Evolutionary conservation across 495 filamentous ascomycete genomes (phyloP).

Genomic region (Penicillium maclennaniae): DNA sequence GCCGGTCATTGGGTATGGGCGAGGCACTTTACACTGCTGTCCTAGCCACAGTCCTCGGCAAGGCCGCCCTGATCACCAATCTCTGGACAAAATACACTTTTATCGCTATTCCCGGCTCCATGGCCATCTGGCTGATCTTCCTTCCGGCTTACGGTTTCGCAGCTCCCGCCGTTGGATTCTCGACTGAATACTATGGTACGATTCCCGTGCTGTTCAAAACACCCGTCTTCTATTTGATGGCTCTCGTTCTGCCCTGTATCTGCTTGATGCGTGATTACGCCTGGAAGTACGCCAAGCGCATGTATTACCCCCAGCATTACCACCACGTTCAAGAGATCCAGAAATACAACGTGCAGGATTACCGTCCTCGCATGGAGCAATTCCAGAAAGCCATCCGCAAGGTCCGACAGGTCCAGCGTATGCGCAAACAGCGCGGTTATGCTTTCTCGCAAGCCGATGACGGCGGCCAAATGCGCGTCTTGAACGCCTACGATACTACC

Average conservation of each 20-base stretch:
- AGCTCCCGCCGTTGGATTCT: slow-evolving; percentile 80
- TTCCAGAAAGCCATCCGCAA: slow-evolving; percentile 99
- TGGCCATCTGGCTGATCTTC: slow-evolving; percentile 88
- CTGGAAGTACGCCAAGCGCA: slow-evolving; percentile 81
- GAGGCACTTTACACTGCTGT: slow-evolving; percentile 86
- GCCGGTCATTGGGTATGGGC: slow-evolving; percentile 98
- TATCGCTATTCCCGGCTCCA: slow-evolving; percentile 90
- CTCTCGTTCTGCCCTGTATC: slow-evolving; percentile 69
- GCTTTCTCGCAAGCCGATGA: slow-evolving; percentile 98
- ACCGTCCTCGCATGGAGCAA: slow-evolving; percentile 97
- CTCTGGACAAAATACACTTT: slow-evolving; percentile 99
- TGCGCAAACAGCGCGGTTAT: slow-evolving; percentile 98
- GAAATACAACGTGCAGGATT: slow-evolving; percentile 99
- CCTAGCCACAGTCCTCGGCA: slow-evolving; percentile 87
- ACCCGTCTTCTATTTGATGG: slow-evolving; percentile 88
- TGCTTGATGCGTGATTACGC: slow-evolving; percentile 89
- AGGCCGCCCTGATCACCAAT: slow-evolving; percentile 91
- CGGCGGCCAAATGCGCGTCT: slow-evolving; percentile 70
- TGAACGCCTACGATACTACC: slow-evolving; percentile 98
- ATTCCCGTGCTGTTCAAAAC: slow-evolving; percentile 75
- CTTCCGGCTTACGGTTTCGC: slow-evolving; percentile 86
- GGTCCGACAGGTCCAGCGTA: slow-evolving; percentile 95
- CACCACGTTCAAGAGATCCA: slow-evolving; percentile 99
- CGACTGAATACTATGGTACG: slow-evolving; percentile 79
- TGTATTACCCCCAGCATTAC: slow-evolving; percentile 94